Percentiles rank a stretch among this genome's conserved stretches.
Conservation (phyloP, 805 yeast genomes). For the Yamadazyma scolyti region DNA sequence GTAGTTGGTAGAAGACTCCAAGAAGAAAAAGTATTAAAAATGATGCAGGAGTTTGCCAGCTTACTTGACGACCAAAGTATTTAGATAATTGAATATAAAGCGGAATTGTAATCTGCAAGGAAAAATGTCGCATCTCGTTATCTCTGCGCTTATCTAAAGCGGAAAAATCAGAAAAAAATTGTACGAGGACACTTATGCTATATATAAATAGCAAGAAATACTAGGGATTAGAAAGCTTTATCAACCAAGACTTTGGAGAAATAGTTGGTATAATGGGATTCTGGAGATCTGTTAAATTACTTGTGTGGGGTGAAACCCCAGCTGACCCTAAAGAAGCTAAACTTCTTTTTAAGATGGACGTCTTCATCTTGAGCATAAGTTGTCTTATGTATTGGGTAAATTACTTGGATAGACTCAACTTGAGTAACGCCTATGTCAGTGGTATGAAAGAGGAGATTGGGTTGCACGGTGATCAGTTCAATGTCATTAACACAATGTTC, state of each 20-base stretch:
- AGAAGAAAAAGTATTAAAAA: constrained; percentile 55
- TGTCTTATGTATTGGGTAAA: constrained; percentile 45
- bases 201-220: no score
- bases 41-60: constrained; percentile 34
- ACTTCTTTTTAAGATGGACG: constrained; percentile 33
- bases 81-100: not conserved
- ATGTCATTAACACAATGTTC: constrained; percentile 52
- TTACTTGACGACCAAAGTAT: constrained; percentile 23
- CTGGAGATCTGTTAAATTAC: no score
- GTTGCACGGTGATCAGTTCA: constrained; percentile 47
- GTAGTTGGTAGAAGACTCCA: constrained; percentile 50
- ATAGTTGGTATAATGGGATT: no score
- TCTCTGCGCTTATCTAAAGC: no score
- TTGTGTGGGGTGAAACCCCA: constrained; percentile 32
- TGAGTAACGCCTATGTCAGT: constrained; percentile 52
- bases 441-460: constrained; percentile 60
- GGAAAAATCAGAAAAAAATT: no score
- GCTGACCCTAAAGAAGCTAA: constrained; percentile 25
- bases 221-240: no score
- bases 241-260: no score
- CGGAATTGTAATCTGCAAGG: no score
- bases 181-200: no score
- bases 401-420: constrained; percentile 49
- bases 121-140: no score
- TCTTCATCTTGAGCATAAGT: constrained; percentile 39